phyloP scores from a whole-genome alignment of 805 yeast species.

The Nakazawaea molendinolei region DNA sequence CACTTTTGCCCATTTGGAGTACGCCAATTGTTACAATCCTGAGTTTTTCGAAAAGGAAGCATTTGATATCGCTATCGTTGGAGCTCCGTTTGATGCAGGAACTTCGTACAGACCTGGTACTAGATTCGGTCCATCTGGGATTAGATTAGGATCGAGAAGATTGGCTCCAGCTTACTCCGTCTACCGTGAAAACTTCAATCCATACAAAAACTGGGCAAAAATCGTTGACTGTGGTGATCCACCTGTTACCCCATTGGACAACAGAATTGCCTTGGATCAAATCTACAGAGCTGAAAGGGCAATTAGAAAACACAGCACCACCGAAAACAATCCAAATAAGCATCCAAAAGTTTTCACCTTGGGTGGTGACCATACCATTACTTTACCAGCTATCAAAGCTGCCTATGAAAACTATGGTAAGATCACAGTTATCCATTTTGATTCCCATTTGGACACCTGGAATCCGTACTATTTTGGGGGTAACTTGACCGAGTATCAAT shows the following conservation, averaged over 20 bases:
- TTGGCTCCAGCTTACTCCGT: slow-evolving; percentile 35
- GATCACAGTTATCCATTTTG: slow-evolving; percentile 40
- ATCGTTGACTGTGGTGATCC: slow-evolving; percentile 65
- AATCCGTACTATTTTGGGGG: slow-evolving; percentile 37
- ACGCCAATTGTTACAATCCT: slow-evolving; percentile 41
- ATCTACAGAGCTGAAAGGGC: slow-evolving; percentile 47
- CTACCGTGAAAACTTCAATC: slow-evolving; percentile 54
- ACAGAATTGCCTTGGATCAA: slow-evolving; percentile 54
- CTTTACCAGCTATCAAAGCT: slow-evolving; percentile 41
- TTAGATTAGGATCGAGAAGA: slow-evolving; percentile 39
- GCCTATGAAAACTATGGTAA: slow-evolving; percentile 40
- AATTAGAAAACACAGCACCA: slow-evolving; percentile 29
- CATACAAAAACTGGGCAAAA: slow-evolving; percentile 47
- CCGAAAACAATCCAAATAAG: slow-evolving; percentile 21
- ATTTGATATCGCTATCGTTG: slow-evolving; percentile 43
- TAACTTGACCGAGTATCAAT: slow-evolving; percentile 34
- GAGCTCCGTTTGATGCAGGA: slow-evolving; percentile 53
- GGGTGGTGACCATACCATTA: slow-evolving; percentile 52
- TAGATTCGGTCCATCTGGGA: slow-evolving; percentile 44
- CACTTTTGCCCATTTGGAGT: slow-evolving; percentile 45
- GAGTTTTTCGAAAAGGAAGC: slow-evolving; percentile 26
- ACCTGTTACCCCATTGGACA: slow-evolving; percentile 64
- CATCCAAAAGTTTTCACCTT: slow-evolving; percentile 37
- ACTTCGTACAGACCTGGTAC: slow-evolving; percentile 47
- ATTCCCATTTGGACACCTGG: slow-evolving; percentile 43